Conservation (phyloP, 1,139 yeast genomes). For the Pichia sp. region DNA sequence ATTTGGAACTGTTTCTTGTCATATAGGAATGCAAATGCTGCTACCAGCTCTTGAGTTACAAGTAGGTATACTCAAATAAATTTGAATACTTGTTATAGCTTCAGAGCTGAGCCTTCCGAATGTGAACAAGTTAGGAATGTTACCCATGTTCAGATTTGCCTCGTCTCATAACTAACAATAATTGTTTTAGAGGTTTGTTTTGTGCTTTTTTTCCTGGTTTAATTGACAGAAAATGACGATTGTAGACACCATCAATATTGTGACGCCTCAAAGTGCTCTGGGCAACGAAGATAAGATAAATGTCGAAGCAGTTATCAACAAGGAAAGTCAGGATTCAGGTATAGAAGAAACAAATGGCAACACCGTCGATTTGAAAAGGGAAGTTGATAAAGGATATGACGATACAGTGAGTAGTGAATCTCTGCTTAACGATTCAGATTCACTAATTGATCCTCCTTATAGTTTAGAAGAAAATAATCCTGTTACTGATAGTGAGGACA, state of each 20-base stretch:
- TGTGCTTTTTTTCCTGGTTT: no score
- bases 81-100: background rate
- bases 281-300: slow-evolving; percentile 15
- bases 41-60: background rate
- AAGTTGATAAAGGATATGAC: background rate
- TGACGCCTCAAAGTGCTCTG: slow-evolving; percentile 13
- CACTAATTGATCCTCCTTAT: background rate
- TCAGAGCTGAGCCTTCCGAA: background rate
- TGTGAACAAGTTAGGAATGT: no score
- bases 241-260: slow-evolving; percentile 19
- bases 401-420: background rate
- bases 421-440: no score
- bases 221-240: slow-evolving; percentile 2
- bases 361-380: background rate
- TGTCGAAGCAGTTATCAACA: slow-evolving; percentile 10
- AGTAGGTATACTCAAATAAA: background rate
- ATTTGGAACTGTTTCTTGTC: slow-evolving; percentile 90
- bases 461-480: slow-evolving; percentile 1
- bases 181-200: no score
- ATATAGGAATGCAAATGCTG: slow-evolving; percentile 45
- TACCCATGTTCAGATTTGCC: no score
- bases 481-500: slow-evolving; percentile 12
- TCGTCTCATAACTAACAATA: no score
- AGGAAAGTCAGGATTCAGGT: background rate
- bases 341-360: background rate